Evolutionary conservation across 352 stramenopile species (phyloP), one percentile per base, ranked within the genome.

Genomic region (Globisporangium echinulatum): DNA sequence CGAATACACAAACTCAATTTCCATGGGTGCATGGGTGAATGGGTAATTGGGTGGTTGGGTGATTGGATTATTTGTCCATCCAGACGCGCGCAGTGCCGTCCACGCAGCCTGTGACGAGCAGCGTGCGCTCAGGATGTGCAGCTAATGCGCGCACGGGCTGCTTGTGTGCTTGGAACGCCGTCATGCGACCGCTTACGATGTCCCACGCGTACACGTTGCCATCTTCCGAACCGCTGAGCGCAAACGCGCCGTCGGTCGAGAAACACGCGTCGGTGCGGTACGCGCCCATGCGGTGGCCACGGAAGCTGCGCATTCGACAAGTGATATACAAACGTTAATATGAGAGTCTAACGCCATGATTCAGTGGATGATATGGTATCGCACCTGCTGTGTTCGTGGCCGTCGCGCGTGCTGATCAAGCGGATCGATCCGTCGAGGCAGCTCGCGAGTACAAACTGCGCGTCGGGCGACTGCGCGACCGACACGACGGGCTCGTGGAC

Each of bases 401-500:
- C 88, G 10, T 68, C 71, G 1, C 58, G 48, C 49, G 79, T 89
- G 49, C 96, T 84, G 37, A 96, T 79, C 11, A 96, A 70, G 4
- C 82, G 75, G 39, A 96, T 68, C 10, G 79, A 75, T 14, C 78
- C 77, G 51, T 93, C 87, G 51, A 96, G 53, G 51, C 77, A 88
- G 36, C 81, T 80, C 42, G 83, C 85, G 52, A 96, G 79, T 15
- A 96, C 40, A 54, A 91, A 90, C 11, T 81, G 82, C 3, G 66
- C 68, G 54, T 96, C 88, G 1, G 74, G 69, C 17, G 88, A 96
- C 17, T 85, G 66, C n/a, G 74, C 75, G 5, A 96, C 60, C 15
- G 75, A 88, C 36, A 90, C 79, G 3, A 96, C 79, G 1, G 88
- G 86, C 49, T 90, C 87, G 36, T 91, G 67, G 51, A 93, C 85